Evolutionary conservation across 306 rosid species (phyloP), one percentile per base, ranked within the genome.

Genomic region (Senna tora): DNA sequence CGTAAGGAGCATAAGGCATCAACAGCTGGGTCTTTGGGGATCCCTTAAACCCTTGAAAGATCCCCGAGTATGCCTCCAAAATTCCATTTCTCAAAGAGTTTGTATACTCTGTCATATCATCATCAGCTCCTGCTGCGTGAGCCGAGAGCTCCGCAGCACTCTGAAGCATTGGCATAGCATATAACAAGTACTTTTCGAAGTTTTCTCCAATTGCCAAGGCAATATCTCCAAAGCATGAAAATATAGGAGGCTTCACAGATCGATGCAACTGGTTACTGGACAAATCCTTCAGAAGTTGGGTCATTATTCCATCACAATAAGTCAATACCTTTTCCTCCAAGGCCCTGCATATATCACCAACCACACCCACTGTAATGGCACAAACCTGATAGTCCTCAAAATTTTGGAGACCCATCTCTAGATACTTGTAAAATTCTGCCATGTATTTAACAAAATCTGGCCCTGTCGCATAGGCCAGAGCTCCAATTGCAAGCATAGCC

Each of bases 161-260:
- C 77, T 93, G 98, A 73, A 93, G 96, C 98, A 93, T 93, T 61
- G 98, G 98, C 98, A 90, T 88, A 6, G 96, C 90, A 90, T 90
- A 93, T 63, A 85, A 63, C 75, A 93, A 83, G 83, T 93, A 93
- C 85, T 93, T 93, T 74, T 93, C 98, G 21, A 90, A 90, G 82
- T 87, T 85, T 65, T 93, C 98, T 50, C 98, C 97, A 63, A 93
- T 90, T 19, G 96, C 97, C 87, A 93, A 84, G 57, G 98, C 97
- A 76, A 93, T 84, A 83, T 93, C 98, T 8, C 98, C 98, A 84
- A 90, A 90, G 80, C 96, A 85, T 46, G 98, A 93, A 89, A 93
- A 90, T 59, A 93, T 93, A 0, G 97, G 98, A 69, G 98, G 98
- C 83, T 93, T 93, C 60, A 93, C 98, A 12, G 98, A 90, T 36